Evolutionary conservation across 2,329 filamentous ascomycete species (phyloP).

Genomic region (Apiospora pterosperma): DNA sequence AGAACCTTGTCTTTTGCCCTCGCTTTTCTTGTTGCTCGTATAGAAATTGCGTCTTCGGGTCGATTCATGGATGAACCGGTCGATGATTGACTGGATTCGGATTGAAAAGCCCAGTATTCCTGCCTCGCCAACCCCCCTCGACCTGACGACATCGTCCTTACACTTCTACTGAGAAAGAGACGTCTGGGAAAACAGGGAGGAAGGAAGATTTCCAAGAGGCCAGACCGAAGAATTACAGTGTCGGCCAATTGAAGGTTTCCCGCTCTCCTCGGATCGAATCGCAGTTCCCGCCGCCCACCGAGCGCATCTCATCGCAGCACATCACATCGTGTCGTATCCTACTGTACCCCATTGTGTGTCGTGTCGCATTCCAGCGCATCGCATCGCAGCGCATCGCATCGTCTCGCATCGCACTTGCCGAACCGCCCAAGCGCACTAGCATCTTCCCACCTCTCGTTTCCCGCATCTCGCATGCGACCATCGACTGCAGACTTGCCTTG

Average conservation of each 20-base stretch:
- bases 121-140: background rate
- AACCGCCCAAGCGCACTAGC: background rate
- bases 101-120: background rate
- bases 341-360: background rate
- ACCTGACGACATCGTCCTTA: background rate
- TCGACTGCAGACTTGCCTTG: background rate
- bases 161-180: background rate
- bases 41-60: background rate
- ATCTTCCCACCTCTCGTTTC: background rate
- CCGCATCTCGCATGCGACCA: background rate
- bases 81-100: background rate
- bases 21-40: background rate
- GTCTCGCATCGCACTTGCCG: background rate
- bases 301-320: background rate
- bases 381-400: constrained; percentile 7
- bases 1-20: background rate
- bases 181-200: background rate
- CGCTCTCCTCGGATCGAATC: background rate
- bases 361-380: constrained; percentile 9
- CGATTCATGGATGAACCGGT: background rate
- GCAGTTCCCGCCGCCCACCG: background rate
- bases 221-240: background rate
- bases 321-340: background rate
- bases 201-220: background rate
- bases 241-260: background rate